These are phyloP conservation scores for Albophoma yamanashiensis DNA, from an alignment of 2,329 filamentous ascomycete genomes.

Conservation along the genomic window DNA sequence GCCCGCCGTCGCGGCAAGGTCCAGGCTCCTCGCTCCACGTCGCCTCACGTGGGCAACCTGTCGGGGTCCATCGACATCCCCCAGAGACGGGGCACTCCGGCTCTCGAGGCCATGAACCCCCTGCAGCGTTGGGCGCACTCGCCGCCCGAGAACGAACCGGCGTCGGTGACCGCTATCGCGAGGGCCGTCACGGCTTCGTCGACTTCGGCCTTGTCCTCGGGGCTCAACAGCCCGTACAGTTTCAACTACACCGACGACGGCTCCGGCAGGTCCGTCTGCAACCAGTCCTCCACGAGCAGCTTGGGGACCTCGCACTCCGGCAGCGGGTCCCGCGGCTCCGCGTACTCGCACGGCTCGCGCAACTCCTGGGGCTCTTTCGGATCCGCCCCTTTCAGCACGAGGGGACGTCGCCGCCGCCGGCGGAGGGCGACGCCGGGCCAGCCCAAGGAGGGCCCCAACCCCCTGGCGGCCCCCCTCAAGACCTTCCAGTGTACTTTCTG, in stretches of 20 bases:
- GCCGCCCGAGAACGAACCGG: slow-evolving; percentile 49
- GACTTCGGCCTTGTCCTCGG: slow-evolving; percentile 40
- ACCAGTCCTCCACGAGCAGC: slow-evolving; percentile 50
- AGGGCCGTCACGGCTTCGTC: slow-evolving; percentile 44
- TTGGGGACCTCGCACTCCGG: slow-evolving; percentile 51
- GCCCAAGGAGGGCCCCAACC: slow-evolving; percentile 20
- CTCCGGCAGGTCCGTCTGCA: slow-evolving; percentile 45
- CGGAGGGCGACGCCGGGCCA: slow-evolving; percentile 27
- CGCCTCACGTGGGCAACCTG: slow-evolving; percentile 53
- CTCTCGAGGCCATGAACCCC: slow-evolving; percentile 42
- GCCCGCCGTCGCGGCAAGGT: slow-evolving; percentile 75
- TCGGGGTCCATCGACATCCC: slow-evolving; percentile 66
- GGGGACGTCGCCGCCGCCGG: slow-evolving; percentile 39
- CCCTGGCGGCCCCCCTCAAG: slow-evolving; percentile 34
- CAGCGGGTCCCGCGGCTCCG: slow-evolving; percentile 45
- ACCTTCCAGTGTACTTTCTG: slow-evolving; percentile 60
- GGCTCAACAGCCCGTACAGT: slow-evolving; percentile 46
- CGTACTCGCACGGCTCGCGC: slow-evolving; percentile 46
- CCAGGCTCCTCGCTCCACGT: slow-evolving; percentile 54
- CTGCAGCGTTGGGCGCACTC: slow-evolving; percentile 50
- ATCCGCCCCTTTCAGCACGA: slow-evolving; percentile 29
- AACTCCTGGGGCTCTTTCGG: slow-evolving; percentile 44
- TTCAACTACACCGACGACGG: slow-evolving; percentile 51
- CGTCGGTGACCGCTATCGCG: slow-evolving; percentile 47
- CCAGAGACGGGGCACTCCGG: slow-evolving; percentile 43